Base-by-base conservation (phyloP, 306 rosid species). In the Albizia julibrissin region DNA sequence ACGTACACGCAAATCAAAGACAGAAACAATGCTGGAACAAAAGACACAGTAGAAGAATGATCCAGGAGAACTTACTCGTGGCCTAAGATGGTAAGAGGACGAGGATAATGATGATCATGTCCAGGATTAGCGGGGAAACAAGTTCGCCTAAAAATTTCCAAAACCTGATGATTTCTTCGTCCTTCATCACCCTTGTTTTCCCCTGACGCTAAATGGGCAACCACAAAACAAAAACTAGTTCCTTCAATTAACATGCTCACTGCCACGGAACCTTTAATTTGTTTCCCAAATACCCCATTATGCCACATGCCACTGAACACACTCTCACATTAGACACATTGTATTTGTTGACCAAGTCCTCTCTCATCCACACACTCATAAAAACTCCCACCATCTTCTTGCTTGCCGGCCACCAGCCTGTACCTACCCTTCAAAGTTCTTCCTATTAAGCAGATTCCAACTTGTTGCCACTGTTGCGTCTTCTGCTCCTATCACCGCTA, bases 311-410 rank as follows among this genome's bases (percentile, higher is more conserved):
- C 84, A 95, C 98, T 1, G 96, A 93, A 52, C 92, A 85, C 33
- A 93, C 97, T 52, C 86, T 93, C 72, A 95, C 98, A 64, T 92
- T 86, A 34, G 98, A 90, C 27, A 95, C 79, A 78, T 88, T n/a
- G 46, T 83, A 82, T 81, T 88, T 95, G 10, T 84, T 83, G 29
- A 89, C 65, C 82, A 93, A 71, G 64, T 92, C 91, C 78, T 79
- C 85, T 72, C 61, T 93, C 77, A 93, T 67, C 99, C 99, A 95
- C 49, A 95, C 98, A 69, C 97, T 91, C 5, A 89, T 78, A 56
- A 93, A 95, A 13, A 95, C 97, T 75, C 99, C 98, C 44, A 95
- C 99, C 99, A 93, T 93, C 88, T 95, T 95, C 89, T 93, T 93
- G 88, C 97, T 87, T 4, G 94, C 97, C 76, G 93, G 94, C 97